Evolutionary conservation across 75 land plant species (phyloP), one percentile per base, ranked within the genome.

Genomic region (Gnetum montanum): DNA sequence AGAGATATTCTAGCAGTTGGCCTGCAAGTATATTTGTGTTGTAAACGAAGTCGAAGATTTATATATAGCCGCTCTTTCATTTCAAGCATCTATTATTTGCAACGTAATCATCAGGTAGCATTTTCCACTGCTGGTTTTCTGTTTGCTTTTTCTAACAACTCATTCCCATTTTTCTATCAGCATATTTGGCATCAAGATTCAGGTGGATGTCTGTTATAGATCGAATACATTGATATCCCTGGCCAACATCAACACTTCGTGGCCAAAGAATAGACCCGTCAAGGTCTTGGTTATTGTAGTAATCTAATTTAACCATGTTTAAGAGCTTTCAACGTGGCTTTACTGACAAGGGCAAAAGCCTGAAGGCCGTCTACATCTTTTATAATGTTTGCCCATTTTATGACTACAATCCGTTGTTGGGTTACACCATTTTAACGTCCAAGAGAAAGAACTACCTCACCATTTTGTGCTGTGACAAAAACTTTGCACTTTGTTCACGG

Each of bases 121-220:
- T 71, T 49, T 71, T 71, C 74, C 74, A 71, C 24, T 70, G 48
- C 36, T 71, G 74, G 43, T 71, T 19, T 71, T 72, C 49, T 71
- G 72, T 46, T 71, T 71, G 54, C 69, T 71, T 73, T 73, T 68
- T 12, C 43, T 26, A 16, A 64, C 4, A 60, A 46, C 49, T 72
- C 60, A 19, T 63, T 49, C 0, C 74, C 74, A 43, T 68, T 55
- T 67, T 64, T 20, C 61, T 61, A 34, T 71, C 74, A 11, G 64
- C 74, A 16, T 40, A 63, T 12, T 61, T 51, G 15, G 63, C 63
- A 31, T 61, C 63, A 1, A 61, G 36, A 19, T 61, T 61, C 57
- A 57, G 31, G 31, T 57, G 13, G 34, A 54, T 59, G 59, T 61
- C 29, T 26, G 28, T 3, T 3, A 61, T 63, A 28, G 26, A 35